Percentiles rank a stretch among this genome's conserved stretches.
These are phyloP conservation scores for Ophiocordyceps camponoti-leonardi DNA, from an alignment of 2,329 filamentous ascomycete species.

Conservation along the genomic window DNA sequence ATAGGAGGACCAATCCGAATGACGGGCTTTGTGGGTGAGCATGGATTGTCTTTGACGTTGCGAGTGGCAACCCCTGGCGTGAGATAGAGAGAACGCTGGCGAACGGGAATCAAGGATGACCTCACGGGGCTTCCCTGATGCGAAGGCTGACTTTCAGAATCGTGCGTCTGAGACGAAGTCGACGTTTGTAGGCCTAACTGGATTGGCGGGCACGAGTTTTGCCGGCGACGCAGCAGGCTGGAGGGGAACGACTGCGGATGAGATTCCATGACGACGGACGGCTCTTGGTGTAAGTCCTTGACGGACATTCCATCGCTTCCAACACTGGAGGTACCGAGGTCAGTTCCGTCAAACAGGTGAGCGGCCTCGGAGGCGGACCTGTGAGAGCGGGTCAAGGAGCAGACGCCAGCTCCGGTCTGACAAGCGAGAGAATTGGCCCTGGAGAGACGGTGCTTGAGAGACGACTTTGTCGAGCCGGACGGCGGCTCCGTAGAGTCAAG, in stretches of 20 bases:
- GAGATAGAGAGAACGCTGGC: conserved; percentile 29
- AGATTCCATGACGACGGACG: not conserved
- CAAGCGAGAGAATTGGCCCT: conserved; percentile 2
- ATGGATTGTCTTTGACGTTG: conserved; percentile 8
- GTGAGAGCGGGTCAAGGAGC: conserved; percentile 2
- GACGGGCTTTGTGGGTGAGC: conserved; percentile 12
- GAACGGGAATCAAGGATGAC: conserved; percentile 25
- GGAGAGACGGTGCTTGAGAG: not conserved
- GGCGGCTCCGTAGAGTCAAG: not conserved
- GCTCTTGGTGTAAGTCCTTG: not conserved
- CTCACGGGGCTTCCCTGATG: not conserved
- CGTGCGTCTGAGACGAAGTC: not conserved
- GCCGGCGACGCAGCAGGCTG: not conserved
- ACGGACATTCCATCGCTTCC: not conserved
- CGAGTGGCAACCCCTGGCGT: conserved; percentile 33
- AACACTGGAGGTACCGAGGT: not conserved
- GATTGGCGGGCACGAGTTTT: not conserved
- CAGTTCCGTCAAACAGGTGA: not conserved
- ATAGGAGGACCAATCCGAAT: conserved; percentile 19
- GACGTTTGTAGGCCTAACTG: not conserved
- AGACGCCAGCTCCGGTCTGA: not conserved
- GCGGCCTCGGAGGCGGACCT: conserved; percentile 3
- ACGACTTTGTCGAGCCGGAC: not conserved
- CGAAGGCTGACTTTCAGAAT: not conserved
- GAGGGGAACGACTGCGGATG: not conserved